phyloP scores from a whole-genome alignment of 1,139 yeast genomes.

The Yarrowia galli region DNA sequence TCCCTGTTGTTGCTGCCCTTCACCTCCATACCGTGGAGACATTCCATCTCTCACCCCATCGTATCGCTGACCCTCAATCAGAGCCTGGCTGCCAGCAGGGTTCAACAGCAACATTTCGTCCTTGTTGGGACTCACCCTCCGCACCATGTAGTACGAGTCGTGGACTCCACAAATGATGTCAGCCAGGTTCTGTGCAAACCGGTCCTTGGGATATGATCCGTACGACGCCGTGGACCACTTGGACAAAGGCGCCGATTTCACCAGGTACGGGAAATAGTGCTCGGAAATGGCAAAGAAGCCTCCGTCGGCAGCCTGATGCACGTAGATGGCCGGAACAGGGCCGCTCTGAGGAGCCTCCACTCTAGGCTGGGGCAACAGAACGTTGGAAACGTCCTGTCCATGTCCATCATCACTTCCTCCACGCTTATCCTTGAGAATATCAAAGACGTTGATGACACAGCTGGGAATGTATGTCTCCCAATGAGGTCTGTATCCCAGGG shows the following conservation, averaged over 20 bases:
- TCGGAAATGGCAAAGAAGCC: slow-evolving; percentile 93
- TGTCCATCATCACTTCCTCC: neutral
- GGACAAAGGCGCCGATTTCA: slow-evolving; percentile 73
- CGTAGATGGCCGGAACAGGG: slow-evolving; percentile 57
- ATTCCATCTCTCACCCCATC: slow-evolving; percentile 7
- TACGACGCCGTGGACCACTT: slow-evolving; percentile 48
- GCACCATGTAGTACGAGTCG: slow-evolving; percentile 34
- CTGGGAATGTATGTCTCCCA: slow-evolving; percentile 75
- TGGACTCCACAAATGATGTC: slow-evolving; percentile 33
- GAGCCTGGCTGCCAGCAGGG: slow-evolving; percentile 29
- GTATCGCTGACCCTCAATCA: slow-evolving; percentile 25
- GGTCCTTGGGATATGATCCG: slow-evolving; percentile 5
- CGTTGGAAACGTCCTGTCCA: slow-evolving; percentile 37
- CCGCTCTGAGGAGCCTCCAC: slow-evolving; percentile 40
- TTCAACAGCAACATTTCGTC: slow-evolving; percentile 12
- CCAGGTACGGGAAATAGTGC: slow-evolving; percentile 75
- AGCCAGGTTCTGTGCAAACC: neutral
- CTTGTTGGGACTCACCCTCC: slow-evolving; percentile 18
- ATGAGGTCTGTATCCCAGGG: slow-evolving; percentile 60
- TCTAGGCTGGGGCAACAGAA: slow-evolving; percentile 16
- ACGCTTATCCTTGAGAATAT: slow-evolving; percentile 56
- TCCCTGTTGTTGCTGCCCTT: neutral
- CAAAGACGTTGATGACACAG: slow-evolving; percentile 75
- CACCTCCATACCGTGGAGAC: neutral
- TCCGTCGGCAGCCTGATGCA: slow-evolving; percentile 68